Evolutionary conservation across 805 yeast genomes (phyloP), one percentile per base, ranked within the genome.

Genomic region (Blastobotrys attinorum): DNA sequence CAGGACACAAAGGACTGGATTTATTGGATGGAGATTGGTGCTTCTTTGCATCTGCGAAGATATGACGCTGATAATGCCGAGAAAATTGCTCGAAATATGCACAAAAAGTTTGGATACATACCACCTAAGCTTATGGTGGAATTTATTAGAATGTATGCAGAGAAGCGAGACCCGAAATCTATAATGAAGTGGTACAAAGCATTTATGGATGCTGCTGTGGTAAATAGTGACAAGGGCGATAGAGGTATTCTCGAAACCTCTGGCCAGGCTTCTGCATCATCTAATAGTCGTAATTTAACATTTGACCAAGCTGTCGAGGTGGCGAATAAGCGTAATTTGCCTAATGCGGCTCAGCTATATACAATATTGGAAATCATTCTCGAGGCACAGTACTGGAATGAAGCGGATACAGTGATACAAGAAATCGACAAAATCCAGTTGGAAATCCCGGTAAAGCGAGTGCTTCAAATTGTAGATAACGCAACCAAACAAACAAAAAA

Each of bases 21-120:
- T 8, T 53, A 47, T 25, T 54, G 58, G 58, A 29, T 31, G 15
- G 54, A 51, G 22, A 48, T 51, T 2, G 58, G 58, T 5, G 39
- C 46, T 11, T 23, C 42, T 8, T 44, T 48, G 25, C 43, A 45
- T 25, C 46, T 46, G 31, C 38, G 48, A 34, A 42, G 51, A 6
- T 43, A 37, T n/a, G 36, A 42, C n/a, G 13, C 46, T 13, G 25
- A 36, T 4, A 22, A 32, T 3, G 53, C 58, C 3, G 58, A 54
- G 37, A 36, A 22, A 13, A 17, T 54, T 5, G 47, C 53, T 1
- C n/a, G 43, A 5, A 42, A 45, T n/a, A 51, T 52, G 50, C 29
- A 31, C 2, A 27, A 41, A 2, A 22, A 38, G 35, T 48, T 46
- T 38, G 43, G 41, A 10, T 42, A 48, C 23, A 39, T 53, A 8